Evolutionary conservation across 139 green algal genomes (phyloP).

Genomic region (Chlamydomonas sphaeroides): DNA sequence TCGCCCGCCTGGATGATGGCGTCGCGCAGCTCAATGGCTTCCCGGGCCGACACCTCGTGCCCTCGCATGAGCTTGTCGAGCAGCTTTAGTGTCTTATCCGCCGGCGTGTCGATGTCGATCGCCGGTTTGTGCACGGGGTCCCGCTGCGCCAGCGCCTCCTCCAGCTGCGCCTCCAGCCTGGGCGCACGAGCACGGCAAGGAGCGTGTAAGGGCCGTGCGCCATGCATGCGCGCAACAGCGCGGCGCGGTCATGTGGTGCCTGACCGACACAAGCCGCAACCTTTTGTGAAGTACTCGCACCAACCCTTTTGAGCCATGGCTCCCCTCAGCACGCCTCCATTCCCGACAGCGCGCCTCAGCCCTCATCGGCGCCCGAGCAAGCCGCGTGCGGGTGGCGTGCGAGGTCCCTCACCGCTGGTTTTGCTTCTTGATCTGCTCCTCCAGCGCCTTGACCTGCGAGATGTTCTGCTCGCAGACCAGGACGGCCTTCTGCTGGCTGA

Average conservation of each 20-base stretch:
- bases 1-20: slow-evolving; percentile 61
- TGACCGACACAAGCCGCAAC: no score
- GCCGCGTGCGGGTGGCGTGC: no score
- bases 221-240: no score
- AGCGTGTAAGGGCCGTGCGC: no score
- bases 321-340: no score
- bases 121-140: slow-evolving; percentile 56
- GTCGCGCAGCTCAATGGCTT: slow-evolving; percentile 63
- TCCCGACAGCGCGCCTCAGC: no score
- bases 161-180: slow-evolving; percentile 61
- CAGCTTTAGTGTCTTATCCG: slow-evolving; percentile 74
- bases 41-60: slow-evolving; percentile 46
- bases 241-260: no score
- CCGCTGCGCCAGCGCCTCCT: slow-evolving; percentile 56
- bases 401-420: slow-evolving; percentile 60
- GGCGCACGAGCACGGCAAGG: no score
- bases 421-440: slow-evolving; percentile 67
- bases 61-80: slow-evolving; percentile 69
- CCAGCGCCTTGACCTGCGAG: slow-evolving; percentile 67
- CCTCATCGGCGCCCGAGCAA: no score
- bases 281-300: no score
- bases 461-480: slow-evolving; percentile 75
- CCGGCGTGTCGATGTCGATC: slow-evolving; percentile 70
- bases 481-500: slow-evolving; percentile 55
- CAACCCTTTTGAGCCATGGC: no score